phyloP scores from a whole-genome alignment of 176 grass and related monocot species.

The Aegilops bicornis region DNA sequence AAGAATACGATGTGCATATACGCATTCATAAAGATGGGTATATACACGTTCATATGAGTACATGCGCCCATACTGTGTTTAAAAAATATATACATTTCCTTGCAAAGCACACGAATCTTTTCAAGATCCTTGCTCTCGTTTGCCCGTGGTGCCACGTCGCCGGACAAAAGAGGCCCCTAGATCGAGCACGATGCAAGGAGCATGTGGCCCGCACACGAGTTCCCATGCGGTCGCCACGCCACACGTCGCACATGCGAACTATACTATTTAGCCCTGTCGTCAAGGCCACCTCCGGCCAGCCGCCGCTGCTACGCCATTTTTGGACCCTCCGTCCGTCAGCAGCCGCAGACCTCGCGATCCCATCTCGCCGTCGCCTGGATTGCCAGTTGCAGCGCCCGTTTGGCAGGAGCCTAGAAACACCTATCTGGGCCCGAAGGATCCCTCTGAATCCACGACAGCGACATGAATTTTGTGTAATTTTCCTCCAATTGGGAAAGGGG shows the following conservation, averaged over 20 bases:
- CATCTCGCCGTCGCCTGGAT: neutral
- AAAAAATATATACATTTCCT: no score
- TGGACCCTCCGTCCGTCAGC: neutral
- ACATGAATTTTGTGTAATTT: neutral
- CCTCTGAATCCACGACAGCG: neutral
- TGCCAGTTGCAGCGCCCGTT: neutral
- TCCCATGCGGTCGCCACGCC: neutral
- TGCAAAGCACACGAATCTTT: no score
- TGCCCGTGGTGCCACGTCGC: neutral
- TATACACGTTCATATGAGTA: no score
- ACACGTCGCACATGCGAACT: neutral
- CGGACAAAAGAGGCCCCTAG: neutral
- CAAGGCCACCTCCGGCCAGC: neutral
- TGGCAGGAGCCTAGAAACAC: neutral
- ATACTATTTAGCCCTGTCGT: neutral
- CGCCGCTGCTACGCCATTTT: neutral
- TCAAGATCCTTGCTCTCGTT: no score
- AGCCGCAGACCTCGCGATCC: neutral
- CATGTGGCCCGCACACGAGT: neutral
- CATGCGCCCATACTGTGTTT: no score
- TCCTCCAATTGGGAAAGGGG: neutral
- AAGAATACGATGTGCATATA: no score
- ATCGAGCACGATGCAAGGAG: neutral
- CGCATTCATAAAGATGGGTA: no score
- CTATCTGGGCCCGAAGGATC: neutral